Evolutionary conservation across 1,284 basidiomycete genomes (phyloP).

Genomic region (Cerrena zonata): DNA sequence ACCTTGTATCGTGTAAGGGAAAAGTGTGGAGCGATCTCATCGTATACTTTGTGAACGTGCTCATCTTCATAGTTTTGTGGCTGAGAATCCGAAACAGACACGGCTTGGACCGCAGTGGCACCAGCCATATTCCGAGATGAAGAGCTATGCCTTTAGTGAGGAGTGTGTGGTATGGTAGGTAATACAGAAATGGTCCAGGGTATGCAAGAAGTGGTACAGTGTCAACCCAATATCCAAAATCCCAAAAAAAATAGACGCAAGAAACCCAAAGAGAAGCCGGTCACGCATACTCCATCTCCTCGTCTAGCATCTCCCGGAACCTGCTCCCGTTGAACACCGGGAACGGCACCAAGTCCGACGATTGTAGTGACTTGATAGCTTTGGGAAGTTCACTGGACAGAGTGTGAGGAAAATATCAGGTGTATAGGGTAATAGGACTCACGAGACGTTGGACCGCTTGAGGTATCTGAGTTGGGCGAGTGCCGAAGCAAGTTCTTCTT

Average conservation of each 20-base stretch:
- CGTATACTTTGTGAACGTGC: constrained; percentile 84
- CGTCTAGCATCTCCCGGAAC: constrained; percentile 63
- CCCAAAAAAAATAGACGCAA: constrained; percentile 7
- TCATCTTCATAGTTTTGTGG: constrained; percentile 60
- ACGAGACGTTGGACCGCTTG: constrained; percentile 55
- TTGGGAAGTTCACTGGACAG: constrained; percentile 45
- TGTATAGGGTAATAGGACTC: constrained; percentile 24
- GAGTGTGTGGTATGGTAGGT: constrained; percentile 2
- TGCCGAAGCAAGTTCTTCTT: constrained; percentile 79
- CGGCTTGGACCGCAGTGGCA: constrained; percentile 31
- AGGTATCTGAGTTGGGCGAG: constrained; percentile 63
- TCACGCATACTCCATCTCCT: constrained; percentile 64
- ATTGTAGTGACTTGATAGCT: constrained; percentile 46
- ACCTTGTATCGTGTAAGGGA: constrained; percentile 93
- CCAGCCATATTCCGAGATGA: constrained; percentile 1
- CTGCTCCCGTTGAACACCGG: constrained; percentile 59
- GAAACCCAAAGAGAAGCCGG: constrained; percentile 1
- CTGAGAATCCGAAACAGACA: constrained; percentile 37
- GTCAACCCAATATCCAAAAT: background rate
- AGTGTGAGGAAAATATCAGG: constrained; percentile 12
- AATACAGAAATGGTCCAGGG: constrained; percentile 8
- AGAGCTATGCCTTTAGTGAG: background rate
- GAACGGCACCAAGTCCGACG: constrained; percentile 47
- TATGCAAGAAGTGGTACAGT: background rate
- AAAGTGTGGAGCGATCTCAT: constrained; percentile 88